phyloP scores from a whole-genome alignment of 2,329 filamentous ascomycete genomes.

The Monilinia aucupariae region DNA sequence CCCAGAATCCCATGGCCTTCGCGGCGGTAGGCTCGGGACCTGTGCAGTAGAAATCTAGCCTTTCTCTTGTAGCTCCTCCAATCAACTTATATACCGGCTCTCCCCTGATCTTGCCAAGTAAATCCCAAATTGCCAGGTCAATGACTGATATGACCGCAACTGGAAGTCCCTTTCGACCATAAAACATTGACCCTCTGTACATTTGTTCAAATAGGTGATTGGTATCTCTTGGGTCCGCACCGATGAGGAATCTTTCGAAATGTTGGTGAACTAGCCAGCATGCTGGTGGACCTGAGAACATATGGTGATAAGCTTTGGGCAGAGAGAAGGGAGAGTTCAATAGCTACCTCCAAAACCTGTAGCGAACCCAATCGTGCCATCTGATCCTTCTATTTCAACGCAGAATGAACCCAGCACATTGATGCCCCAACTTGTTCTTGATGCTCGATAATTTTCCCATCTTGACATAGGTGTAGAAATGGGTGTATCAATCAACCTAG shows the following conservation, averaged over 20 bases:
- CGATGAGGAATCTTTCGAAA: constrained; percentile 86
- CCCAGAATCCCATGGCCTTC: constrained; percentile 82
- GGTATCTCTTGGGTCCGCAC: constrained; percentile 82
- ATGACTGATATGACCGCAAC: constrained; percentile 91
- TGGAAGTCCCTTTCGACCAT: constrained; percentile 86
- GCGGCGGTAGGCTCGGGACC: constrained; percentile 77
- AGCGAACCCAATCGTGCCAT: constrained; percentile 90
- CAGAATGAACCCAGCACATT: constrained; percentile 91
- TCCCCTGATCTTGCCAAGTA: constrained; percentile 82
- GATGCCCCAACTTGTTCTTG: constrained; percentile 89
- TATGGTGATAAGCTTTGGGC: constrained; percentile 18
- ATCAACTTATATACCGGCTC: constrained; percentile 95
- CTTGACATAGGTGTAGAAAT: constrained; percentile 90
- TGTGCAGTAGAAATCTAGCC: constrained; percentile 90
- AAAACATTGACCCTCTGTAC: constrained; percentile 95
- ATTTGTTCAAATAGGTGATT: constrained; percentile 94
- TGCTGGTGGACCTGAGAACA: constrained; percentile 63
- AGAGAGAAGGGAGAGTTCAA: neutral
- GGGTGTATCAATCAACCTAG: constrained; percentile 82
- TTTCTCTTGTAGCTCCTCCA: constrained; percentile 78
- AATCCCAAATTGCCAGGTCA: constrained; percentile 87
- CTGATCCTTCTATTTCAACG: constrained; percentile 79
- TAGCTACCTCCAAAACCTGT: constrained; percentile 76
- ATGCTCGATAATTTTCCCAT: constrained; percentile 83
- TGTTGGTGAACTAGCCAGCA: constrained; percentile 94